phyloP scores from a whole-genome alignment of 2,329 filamentous ascomycete genomes.

The Penicillium sp. region DNA sequence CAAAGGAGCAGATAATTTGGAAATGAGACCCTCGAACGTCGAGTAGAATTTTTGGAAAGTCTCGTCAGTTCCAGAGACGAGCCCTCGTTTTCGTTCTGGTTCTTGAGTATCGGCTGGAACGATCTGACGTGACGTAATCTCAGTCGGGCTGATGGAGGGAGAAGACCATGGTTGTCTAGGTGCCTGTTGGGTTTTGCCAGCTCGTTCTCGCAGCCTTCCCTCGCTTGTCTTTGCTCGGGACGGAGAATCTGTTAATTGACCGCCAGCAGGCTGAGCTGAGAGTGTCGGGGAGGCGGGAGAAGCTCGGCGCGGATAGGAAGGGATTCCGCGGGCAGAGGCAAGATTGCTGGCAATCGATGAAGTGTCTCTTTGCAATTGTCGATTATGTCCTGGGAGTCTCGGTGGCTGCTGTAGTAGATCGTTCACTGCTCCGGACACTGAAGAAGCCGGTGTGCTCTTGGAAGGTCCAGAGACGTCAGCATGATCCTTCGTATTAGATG shows the following conservation, averaged over 20 bases:
- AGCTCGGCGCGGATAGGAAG: slow-evolving; percentile 51
- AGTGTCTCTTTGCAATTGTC: slow-evolving; percentile 61
- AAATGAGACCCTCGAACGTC: slow-evolving; percentile 84
- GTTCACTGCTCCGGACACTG: slow-evolving; percentile 21
- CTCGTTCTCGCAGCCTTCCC: slow-evolving; percentile 25
- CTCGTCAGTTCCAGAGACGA: slow-evolving; percentile 54
- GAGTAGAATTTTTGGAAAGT: slow-evolving; percentile 89
- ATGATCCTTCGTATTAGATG: slow-evolving; percentile 20
- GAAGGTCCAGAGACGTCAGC: slow-evolving; percentile 13
- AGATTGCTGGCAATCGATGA: slow-evolving; percentile 87
- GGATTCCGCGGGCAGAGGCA: slow-evolving; percentile 78
- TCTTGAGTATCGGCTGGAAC: slow-evolving; percentile 29
- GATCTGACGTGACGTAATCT: slow-evolving; percentile 31
- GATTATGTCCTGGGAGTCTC: slow-evolving; percentile 36
- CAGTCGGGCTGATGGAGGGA: slow-evolving; percentile 30
- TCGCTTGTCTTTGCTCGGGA: slow-evolving; percentile 36
- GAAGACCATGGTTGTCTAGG: slow-evolving; percentile 33
- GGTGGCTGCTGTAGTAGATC: slow-evolving; percentile 28
- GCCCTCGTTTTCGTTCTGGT: slow-evolving; percentile 16
- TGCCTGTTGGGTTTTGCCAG: slow-evolving; percentile 18
- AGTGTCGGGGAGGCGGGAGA: slow-evolving; percentile 69
- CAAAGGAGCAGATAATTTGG: slow-evolving; percentile 80
- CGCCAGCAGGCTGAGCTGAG: slow-evolving; percentile 69
- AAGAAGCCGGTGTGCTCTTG: slow-evolving; percentile 23
- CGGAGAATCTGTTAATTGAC: slow-evolving; percentile 60